Evolutionary conservation across 495 filamentous ascomycete genomes (phyloP).

Genomic region (Aspergillus carlsbadensis): DNA sequence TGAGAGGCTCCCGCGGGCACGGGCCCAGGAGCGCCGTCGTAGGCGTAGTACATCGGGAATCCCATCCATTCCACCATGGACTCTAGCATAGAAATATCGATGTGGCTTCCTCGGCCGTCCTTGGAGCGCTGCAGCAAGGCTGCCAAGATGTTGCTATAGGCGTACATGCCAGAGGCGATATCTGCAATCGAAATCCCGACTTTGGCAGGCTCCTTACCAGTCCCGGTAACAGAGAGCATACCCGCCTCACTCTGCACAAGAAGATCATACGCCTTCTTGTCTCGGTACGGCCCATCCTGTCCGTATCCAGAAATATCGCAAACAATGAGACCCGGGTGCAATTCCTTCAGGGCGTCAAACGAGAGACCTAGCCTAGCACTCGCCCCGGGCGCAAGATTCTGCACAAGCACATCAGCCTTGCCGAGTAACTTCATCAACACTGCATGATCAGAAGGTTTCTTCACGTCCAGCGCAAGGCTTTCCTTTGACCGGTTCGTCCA

Average conservation of each 20-base stretch:
- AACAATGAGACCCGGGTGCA: conserved; percentile 46
- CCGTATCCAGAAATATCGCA: conserved; percentile 56
- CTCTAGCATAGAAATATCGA: conserved; percentile 56
- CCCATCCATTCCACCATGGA: conserved; percentile 57
- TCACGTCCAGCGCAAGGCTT: conserved; percentile 48
- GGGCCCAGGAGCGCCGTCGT: conserved; percentile 37
- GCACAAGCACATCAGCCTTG: conserved; percentile 51
- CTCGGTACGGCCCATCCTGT: conserved; percentile 46
- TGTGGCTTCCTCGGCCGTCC: conserved; percentile 40
- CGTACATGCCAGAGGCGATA: conserved; percentile 50
- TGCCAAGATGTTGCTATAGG: conserved; percentile 50
- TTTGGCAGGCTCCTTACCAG: conserved; percentile 45
- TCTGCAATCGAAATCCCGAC: conserved; percentile 54
- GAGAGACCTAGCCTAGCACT: conserved; percentile 47
- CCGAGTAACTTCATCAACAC: conserved; percentile 43
- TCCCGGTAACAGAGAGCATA: conserved; percentile 51
- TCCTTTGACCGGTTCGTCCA: conserved; percentile 56
- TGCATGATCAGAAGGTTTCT: conserved; percentile 37
- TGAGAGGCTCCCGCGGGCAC: conserved; percentile 47
- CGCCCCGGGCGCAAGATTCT: conserved; percentile 52
- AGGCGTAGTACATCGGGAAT: conserved; percentile 54
- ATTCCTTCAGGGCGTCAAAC: conserved; percentile 36
- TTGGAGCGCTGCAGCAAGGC: conserved; percentile 47
- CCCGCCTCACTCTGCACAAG: conserved; percentile 55
- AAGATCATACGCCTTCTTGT: conserved; percentile 58